phyloP scores from a whole-genome alignment of 129 eudicot species.

The Chrysanthemum makinoi region DNA sequence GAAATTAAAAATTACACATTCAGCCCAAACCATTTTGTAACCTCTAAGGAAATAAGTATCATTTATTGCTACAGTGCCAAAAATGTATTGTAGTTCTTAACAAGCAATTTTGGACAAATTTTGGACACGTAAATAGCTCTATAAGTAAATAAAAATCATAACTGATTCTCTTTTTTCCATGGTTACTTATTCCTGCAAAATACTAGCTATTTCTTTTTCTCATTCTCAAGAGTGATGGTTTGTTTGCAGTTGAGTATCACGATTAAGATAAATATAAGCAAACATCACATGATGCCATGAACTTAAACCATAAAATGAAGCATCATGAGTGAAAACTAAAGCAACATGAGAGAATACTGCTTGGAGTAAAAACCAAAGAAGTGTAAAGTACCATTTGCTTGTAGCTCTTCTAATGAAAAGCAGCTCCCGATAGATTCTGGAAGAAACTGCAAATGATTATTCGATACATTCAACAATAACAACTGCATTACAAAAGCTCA shows the following conservation, averaged over 20 bases:
- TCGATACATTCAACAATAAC: constrained; percentile 76
- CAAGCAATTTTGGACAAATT: background rate
- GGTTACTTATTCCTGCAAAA: background rate
- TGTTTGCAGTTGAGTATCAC: background rate
- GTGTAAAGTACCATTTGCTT: constrained; percentile 73
- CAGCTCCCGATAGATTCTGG: constrained; percentile 98
- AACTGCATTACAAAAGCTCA: constrained; percentile 51
- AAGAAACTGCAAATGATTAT: constrained; percentile 75
- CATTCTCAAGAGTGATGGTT: background rate
- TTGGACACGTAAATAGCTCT: background rate
- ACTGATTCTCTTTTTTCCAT: background rate
- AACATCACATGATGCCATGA: background rate
- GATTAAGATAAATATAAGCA: background rate
- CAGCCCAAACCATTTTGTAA: background rate
- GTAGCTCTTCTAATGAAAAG: constrained; percentile 88
- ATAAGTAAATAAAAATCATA: background rate
- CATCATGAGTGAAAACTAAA: background rate
- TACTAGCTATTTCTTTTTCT: background rate
- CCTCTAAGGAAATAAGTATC: background rate
- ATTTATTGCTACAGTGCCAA: background rate
- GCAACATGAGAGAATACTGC: background rate
- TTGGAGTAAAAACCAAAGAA: background rate
- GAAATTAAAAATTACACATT: too few species aligned
- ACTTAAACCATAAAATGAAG: background rate
- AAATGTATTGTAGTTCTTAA: background rate